phyloP scores from a whole-genome alignment of 768 basidiomycete species.

The Auriscalpium orientale region DNA sequence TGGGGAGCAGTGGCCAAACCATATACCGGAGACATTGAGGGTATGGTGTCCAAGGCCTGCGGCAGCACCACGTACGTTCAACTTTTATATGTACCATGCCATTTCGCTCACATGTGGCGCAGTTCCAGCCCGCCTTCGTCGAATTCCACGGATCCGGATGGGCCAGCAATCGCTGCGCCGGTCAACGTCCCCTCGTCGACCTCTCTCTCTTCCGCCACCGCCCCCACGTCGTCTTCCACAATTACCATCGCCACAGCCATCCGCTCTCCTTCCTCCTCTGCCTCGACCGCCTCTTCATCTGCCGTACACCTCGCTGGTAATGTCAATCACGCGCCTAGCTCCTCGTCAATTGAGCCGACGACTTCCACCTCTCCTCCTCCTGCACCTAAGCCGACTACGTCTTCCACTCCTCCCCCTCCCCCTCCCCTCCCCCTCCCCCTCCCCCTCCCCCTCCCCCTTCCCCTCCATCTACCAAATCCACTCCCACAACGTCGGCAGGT shows the following conservation, averaged over 20 bases:
- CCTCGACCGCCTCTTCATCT: conserved; percentile 3
- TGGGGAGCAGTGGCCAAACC: conserved; percentile 48
- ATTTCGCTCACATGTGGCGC: background rate
- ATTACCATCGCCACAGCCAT: background rate
- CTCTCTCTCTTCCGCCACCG: background rate
- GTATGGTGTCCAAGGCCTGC: conserved; percentile 37
- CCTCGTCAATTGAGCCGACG: conserved; percentile 6
- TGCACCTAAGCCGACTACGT: conserved; percentile 8
- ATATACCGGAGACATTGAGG: conserved; percentile 26
- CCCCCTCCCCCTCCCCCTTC: background rate
- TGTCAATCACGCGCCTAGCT: too few species aligned
- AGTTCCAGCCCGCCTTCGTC: background rate
- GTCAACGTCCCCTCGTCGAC: background rate
- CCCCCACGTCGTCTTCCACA: conserved; percentile 3
- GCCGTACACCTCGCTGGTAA: too few species aligned
- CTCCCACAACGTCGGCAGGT: conserved; percentile 7
- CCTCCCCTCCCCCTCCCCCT: conserved; percentile 2
- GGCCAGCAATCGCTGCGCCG: background rate
- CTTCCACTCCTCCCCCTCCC: conserved; percentile 6
- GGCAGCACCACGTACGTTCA: conserved; percentile 19
- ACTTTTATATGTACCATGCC: background rate
- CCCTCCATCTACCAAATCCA: conserved; percentile 3
- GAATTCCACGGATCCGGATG: background rate
- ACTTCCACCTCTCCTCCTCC: conserved; percentile 18
- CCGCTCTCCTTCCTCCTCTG: conserved; percentile 1